Conservation (phyloP, 2,329 filamentous ascomycete species). For the Hypocrella siamensis region DNA sequence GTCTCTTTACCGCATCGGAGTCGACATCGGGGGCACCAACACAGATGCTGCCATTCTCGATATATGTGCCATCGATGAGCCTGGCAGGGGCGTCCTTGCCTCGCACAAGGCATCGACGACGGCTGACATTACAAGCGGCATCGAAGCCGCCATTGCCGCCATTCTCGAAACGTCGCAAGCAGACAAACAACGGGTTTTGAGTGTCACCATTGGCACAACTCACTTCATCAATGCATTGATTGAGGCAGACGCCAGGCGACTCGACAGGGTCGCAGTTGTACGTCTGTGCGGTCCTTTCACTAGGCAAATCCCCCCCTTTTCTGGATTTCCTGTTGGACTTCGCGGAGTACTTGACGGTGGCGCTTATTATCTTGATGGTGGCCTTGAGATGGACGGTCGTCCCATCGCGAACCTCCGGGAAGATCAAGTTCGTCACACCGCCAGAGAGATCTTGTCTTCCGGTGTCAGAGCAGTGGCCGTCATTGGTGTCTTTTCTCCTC, state of each 20-base stretch:
- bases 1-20: slow-evolving; percentile 27
- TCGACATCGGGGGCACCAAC: slow-evolving; percentile 24
- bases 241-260: slow-evolving; percentile 24
- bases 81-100: slow-evolving; percentile 25
- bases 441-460: slow-evolving; percentile 15
- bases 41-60: slow-evolving; percentile 30
- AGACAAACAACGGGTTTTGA: slow-evolving; percentile 22
- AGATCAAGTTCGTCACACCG: slow-evolving; percentile 18
- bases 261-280: slow-evolving; percentile 28
- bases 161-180: slow-evolving; percentile 22
- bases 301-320: slow-evolving; percentile 26
- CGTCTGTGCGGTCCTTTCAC: slow-evolving; percentile 29
- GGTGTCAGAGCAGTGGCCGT: slow-evolving; percentile 23
- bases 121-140: slow-evolving; percentile 31
- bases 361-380: slow-evolving; percentile 25
- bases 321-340: slow-evolving; percentile 26
- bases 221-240: slow-evolving; percentile 35
- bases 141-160: slow-evolving; percentile 26
- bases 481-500: slow-evolving; percentile 28
- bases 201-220: slow-evolving; percentile 33
- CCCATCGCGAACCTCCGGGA: slow-evolving; percentile 22
- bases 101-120: slow-evolving; percentile 34
- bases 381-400: slow-evolving; percentile 32
- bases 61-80: slow-evolving; percentile 16
- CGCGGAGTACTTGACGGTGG: slow-evolving; percentile 24